Percentiles rank a stretch among this genome's conserved stretches.
Evolutionary conservation across 140 eudicot genomes (phyloP).

Genomic region (Oenanthe javanica): DNA sequence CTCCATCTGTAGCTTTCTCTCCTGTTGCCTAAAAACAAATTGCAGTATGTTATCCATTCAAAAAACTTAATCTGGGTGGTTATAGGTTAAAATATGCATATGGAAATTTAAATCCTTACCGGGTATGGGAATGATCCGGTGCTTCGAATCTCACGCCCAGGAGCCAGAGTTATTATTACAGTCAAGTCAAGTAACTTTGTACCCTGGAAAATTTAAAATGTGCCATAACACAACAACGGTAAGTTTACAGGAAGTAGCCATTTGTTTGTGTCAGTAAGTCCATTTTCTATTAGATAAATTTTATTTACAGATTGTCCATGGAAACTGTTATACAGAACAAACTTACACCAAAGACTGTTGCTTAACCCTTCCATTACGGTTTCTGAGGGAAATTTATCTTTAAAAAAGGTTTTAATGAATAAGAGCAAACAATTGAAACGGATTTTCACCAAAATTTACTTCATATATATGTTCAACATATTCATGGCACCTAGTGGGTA

Average conservation of each 20-base stretch:
- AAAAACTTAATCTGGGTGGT: background rate
- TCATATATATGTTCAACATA: background rate
- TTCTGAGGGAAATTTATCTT: background rate
- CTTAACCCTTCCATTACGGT: background rate
- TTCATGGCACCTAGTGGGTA: background rate
- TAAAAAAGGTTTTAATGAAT: background rate
- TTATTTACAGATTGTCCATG: background rate
- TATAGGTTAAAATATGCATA: background rate
- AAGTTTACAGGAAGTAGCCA: background rate
- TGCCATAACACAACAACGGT: background rate
- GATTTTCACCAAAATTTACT: background rate
- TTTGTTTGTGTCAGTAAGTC: background rate
- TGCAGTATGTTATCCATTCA: background rate
- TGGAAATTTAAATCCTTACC: conserved; percentile 26
- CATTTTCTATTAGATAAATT: background rate
- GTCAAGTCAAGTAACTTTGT: conserved; percentile 61
- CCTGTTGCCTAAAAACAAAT: conserved; percentile 32
- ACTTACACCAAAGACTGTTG: background rate
- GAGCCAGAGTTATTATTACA: conserved; percentile 51
- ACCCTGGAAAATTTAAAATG: conserved; percentile 38
- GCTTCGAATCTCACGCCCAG: conserved; percentile 62
- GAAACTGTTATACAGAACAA: background rate
- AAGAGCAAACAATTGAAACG: background rate
- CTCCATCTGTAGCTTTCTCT: conserved; percentile 27
- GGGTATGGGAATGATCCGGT: conserved; percentile 41